Conservation (phyloP, 148 eudicot species). For the Beta vulgaris region DNA sequence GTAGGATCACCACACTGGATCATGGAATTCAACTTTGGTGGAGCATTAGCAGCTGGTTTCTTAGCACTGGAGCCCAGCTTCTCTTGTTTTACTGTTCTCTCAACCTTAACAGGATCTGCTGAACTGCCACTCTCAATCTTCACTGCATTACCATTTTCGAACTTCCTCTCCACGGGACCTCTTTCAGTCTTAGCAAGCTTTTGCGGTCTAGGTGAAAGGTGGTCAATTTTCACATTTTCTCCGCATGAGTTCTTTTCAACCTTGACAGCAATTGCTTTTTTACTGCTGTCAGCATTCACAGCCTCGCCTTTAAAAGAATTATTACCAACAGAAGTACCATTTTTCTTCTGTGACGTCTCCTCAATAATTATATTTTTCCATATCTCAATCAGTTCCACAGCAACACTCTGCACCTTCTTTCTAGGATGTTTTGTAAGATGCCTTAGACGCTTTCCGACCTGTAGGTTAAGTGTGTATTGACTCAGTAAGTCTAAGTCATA, state of each 20-base stretch:
- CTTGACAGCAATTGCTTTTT: constrained; percentile 34
- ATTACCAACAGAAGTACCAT: constrained; percentile 31
- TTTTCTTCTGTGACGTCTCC: constrained; percentile 51
- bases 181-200: constrained; percentile 37
- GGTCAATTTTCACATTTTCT: constrained; percentile 29
- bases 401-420: constrained; percentile 52
- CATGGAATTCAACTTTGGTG: constrained; percentile 57
- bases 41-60: constrained; percentile 33
- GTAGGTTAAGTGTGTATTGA: constrained; percentile 16
- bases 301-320: constrained; percentile 32
- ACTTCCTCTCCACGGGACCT: constrained; percentile 24
- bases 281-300: constrained; percentile 21
- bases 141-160: constrained; percentile 21
- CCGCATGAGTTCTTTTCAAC: constrained; percentile 26
- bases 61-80: constrained; percentile 24
- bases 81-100: constrained; percentile 37
- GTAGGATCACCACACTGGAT: constrained; percentile 44
- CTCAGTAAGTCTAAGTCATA: constrained; percentile 10
- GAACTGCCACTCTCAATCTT: constrained; percentile 24
- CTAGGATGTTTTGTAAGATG: constrained; percentile 66
- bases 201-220: constrained; percentile 33
- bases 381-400: constrained; percentile 50
- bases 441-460: constrained; percentile 71
- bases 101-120: constrained; percentile 32
- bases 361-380: constrained; percentile 64